A percentile compares a stretch with the other conserved stretches of the same genome.
These are phyloP conservation scores for Nepenthes alata DNA, from an alignment of 179 eudicot species.

Conservation along the genomic window DNA sequence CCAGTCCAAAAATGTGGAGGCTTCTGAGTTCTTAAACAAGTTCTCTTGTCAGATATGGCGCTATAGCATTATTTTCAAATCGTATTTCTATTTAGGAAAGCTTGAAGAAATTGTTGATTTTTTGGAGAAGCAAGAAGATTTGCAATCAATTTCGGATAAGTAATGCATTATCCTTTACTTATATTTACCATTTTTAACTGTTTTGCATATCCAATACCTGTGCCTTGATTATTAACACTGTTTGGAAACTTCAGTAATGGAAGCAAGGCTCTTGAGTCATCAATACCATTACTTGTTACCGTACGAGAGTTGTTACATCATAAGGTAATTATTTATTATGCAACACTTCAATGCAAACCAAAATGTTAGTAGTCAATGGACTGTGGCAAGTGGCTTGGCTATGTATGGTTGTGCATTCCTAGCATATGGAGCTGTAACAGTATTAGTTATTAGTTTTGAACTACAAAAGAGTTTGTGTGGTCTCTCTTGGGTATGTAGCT, in stretches of 20 bases:
- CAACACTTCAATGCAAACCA: no score
- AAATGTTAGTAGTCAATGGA: no score
- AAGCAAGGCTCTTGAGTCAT: slow-evolving; percentile 31
- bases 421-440: no score
- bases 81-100: slow-evolving; percentile 69
- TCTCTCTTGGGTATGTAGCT: no score
- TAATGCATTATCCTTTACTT: slow-evolving; percentile 18
- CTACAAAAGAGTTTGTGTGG: no score
- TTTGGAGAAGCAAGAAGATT: slow-evolving; percentile 52
- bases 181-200: background rate
- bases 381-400: background rate
- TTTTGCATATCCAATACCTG: background rate
- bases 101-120: slow-evolving; percentile 77
- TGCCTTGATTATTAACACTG: slow-evolving; percentile 2
- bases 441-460: no score
- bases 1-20: slow-evolving; percentile 20
- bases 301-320: slow-evolving; percentile 59
- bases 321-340: slow-evolving; percentile 33
- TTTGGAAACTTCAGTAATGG: slow-evolving; percentile 26
- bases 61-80: slow-evolving; percentile 46
- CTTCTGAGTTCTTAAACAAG: slow-evolving; percentile 20
- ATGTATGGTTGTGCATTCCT: no score
- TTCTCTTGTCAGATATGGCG: slow-evolving; percentile 56
- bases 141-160: slow-evolving; percentile 42
- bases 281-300: slow-evolving; percentile 45